phyloP scores from a whole-genome alignment of 2,329 filamentous ascomycete genomes.

The Penicillium frequentans region DNA sequence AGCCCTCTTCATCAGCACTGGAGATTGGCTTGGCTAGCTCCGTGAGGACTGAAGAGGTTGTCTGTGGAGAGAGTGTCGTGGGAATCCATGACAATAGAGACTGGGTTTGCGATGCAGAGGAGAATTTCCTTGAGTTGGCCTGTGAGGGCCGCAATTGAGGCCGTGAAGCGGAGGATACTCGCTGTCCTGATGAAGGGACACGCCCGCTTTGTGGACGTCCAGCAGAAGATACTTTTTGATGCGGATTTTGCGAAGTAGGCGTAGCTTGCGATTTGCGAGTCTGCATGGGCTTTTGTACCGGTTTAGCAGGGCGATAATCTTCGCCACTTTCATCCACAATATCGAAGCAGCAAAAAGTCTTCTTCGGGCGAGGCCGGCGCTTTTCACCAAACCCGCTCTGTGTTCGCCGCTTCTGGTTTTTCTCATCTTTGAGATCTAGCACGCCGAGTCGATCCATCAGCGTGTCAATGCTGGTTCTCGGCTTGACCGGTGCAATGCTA shows the following conservation, averaged over 20 bases:
- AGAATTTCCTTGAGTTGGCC: conserved; percentile 13
- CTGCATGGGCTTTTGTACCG: conserved; percentile 19
- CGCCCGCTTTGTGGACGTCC: conserved; percentile 6
- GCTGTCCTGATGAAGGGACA: conserved; percentile 9
- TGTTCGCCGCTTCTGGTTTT: conserved; percentile 5
- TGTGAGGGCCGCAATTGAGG: conserved; percentile 12
- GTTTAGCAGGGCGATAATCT: conserved; percentile 21
- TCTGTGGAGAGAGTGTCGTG: conserved; percentile 62
- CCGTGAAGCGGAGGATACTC: conserved; percentile 7
- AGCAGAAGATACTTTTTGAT: conserved; percentile 1
- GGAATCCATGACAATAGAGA: conserved; percentile 69
- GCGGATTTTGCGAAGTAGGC: conserved; percentile 6
- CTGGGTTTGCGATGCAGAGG: conserved; percentile 40
- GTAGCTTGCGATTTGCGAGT: conserved; percentile 7
- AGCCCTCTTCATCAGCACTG: conserved; percentile 74
- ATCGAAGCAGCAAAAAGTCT: conserved; percentile 36
- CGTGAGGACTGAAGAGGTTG: conserved; percentile 67
- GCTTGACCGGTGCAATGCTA: conserved; percentile 48
- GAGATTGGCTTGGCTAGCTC: conserved; percentile 78
- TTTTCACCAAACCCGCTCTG: conserved; percentile 14
- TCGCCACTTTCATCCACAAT: conserved; percentile 28
- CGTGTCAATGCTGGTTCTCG: conserved; percentile 83
- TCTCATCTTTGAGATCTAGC: conserved; percentile 58
- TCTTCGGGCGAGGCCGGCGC: conserved; percentile 19
- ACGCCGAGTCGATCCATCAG: conserved; percentile 77